Conservation (phyloP, 1,284 basidiomycete genomes). For the Irpex rosettiformis region DNA sequence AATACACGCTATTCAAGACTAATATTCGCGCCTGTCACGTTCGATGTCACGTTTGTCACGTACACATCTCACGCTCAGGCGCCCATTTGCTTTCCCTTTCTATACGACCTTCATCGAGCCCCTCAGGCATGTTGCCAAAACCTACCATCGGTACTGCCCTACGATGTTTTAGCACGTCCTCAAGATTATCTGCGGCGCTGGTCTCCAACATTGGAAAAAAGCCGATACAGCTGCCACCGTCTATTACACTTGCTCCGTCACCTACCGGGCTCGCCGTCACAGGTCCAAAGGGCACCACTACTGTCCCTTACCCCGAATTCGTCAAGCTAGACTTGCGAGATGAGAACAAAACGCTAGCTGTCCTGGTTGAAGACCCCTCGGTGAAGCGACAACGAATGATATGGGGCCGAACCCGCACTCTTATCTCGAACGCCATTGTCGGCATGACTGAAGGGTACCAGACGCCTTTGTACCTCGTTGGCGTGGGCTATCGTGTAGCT, state of each 20-base stretch:
- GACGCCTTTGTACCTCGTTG: constrained; percentile 84
- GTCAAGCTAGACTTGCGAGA: constrained; percentile 58
- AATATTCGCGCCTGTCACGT: not conserved
- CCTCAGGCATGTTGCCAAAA: constrained; percentile 28
- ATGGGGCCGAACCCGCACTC: constrained; percentile 92
- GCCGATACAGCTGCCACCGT: constrained; percentile 70
- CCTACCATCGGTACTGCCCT: constrained; percentile 23
- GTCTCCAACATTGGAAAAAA: constrained; percentile 79
- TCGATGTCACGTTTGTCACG: not conserved
- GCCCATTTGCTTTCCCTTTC: not conserved
- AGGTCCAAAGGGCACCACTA: constrained; percentile 76
- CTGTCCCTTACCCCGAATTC: constrained; percentile 67
- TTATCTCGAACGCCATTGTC: constrained; percentile 85
- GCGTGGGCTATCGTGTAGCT: constrained; percentile 90
- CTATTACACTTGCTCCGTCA: constrained; percentile 59
- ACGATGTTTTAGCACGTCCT: constrained; percentile 26
- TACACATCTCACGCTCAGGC: not conserved
- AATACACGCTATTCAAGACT: not conserved
- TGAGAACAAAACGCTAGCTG: constrained; percentile 40
- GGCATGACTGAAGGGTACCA: constrained; percentile 91
- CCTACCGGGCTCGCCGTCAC: constrained; percentile 54
- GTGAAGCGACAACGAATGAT: constrained; percentile 79
- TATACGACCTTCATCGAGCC: constrained; percentile 1
- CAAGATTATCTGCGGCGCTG: constrained; percentile 26
- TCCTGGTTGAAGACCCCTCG: constrained; percentile 72